Evolutionary conservation across 768 basidiomycete species (phyloP).

Genomic region (Amanita rubescens): DNA sequence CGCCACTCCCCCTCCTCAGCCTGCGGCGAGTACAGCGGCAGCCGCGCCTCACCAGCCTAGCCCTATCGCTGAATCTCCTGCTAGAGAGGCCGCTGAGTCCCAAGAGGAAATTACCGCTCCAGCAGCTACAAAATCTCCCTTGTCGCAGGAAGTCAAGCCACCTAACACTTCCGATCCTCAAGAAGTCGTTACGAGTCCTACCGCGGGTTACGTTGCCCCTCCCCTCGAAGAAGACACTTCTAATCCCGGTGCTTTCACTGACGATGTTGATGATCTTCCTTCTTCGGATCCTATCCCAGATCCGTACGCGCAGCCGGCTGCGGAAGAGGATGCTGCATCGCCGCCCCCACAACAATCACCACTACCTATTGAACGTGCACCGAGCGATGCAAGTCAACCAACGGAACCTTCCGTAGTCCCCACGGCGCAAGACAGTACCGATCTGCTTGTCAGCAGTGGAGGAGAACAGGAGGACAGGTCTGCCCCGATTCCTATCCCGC

Average conservation of each 20-base stretch:
- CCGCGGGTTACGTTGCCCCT: slow-evolving; percentile 28
- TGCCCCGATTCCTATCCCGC: slow-evolving; percentile 1
- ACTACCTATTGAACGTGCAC: background rate
- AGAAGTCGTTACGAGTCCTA: background rate
- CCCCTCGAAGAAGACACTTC: slow-evolving; percentile 31
- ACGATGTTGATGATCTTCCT: slow-evolving; percentile 40
- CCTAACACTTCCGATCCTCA: background rate
- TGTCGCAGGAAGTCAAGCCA: slow-evolving; percentile 23
- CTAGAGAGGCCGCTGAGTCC: slow-evolving; percentile 43
- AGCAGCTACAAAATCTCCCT: slow-evolving; percentile 33
- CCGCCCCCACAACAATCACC: background rate
- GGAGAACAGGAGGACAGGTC: background rate
- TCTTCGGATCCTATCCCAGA: slow-evolving; percentile 21
- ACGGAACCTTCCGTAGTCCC: background rate
- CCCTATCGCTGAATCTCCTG: slow-evolving; percentile 66
- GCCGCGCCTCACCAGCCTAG: slow-evolving; percentile 34
- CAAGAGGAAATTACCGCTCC: slow-evolving; percentile 16
- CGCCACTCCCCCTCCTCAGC: slow-evolving; percentile 19
- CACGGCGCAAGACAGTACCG: background rate
- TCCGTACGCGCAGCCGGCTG: slow-evolving; percentile 15
- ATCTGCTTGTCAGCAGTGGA: background rate
- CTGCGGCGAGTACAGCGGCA: slow-evolving; percentile 7
- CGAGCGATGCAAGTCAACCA: background rate
- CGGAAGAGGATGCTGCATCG: background rate
- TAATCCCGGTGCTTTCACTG: slow-evolving; percentile 46